phyloP scores from a whole-genome alignment of 2,329 filamentous ascomycete species.

The Neofusicoccum kwambonambiense region DNA sequence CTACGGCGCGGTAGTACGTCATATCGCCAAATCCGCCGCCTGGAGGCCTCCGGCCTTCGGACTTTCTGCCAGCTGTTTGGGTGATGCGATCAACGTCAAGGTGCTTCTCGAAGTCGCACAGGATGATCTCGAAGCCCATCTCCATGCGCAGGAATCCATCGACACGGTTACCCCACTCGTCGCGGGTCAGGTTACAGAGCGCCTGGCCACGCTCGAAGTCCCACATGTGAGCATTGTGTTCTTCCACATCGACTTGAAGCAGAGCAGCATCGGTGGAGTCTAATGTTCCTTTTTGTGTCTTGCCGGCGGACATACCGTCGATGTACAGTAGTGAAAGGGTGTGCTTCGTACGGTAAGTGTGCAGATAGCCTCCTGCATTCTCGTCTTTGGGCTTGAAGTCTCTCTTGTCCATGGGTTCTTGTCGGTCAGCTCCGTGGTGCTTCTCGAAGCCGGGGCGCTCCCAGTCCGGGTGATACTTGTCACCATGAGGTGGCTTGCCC shows the following conservation, averaged over 20 bases:
- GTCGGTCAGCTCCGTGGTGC: background rate
- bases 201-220: conserved; percentile 55
- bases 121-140: conserved; percentile 67
- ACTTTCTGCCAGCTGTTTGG: conserved; percentile 16
- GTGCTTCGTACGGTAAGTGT: conserved; percentile 62
- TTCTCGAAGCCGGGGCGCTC: background rate
- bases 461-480: conserved; percentile 1
- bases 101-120: conserved; percentile 59
- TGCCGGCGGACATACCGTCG: conserved; percentile 69
- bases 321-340: conserved; percentile 64
- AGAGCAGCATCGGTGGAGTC: conserved; percentile 67
- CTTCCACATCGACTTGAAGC: conserved; percentile 26
- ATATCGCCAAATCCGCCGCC: conserved; percentile 20
- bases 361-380: conserved; percentile 56
- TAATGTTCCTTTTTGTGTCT: conserved; percentile 63
- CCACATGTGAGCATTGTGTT: conserved; percentile 31
- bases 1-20: conserved; percentile 41
- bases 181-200: conserved; percentile 55
- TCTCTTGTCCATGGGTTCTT: conserved; percentile 10
- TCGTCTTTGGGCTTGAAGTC: conserved; percentile 12
- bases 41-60: conserved; percentile 20
- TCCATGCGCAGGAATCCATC: conserved; percentile 68
- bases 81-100: conserved; percentile 38
- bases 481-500: background rate
- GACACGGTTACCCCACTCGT: conserved; percentile 53